phyloP scores from a whole-genome alignment of 768 basidiomycete species.

The Termitomyces sp. region DNA sequence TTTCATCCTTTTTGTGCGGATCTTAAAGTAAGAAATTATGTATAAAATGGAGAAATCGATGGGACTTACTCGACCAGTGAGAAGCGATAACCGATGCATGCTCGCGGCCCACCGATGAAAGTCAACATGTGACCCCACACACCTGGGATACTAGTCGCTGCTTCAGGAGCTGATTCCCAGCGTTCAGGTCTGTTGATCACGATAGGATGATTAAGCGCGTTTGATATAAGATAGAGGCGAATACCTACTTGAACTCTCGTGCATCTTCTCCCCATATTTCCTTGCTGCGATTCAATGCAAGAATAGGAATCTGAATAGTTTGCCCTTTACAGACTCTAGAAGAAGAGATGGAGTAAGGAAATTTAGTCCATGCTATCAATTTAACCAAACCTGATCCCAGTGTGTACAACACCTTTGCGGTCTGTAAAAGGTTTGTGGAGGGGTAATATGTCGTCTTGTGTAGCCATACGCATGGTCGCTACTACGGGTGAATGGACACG shows the following conservation, averaged over 20 bases:
- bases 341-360: background rate
- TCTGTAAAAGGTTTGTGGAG: constrained; percentile 42
- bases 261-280: constrained; percentile 63
- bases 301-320: constrained; percentile 42
- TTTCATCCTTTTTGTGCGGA: constrained; percentile 23
- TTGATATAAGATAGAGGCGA: background rate
- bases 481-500: constrained; percentile 51
- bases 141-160: constrained; percentile 43
- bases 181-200: constrained; percentile 51
- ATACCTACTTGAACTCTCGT: constrained; percentile 46
- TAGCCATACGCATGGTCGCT: constrained; percentile 34
- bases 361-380: background rate
- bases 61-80: constrained; percentile 43
- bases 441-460: constrained; percentile 48
- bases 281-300: constrained; percentile 44
- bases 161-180: constrained; percentile 46
- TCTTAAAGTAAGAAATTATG: background rate
- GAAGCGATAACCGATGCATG: constrained; percentile 66
- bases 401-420: constrained; percentile 29
- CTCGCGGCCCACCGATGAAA: constrained; percentile 59
- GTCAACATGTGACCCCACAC: constrained; percentile 55
- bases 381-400: constrained; percentile 29
- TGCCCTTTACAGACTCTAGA: constrained; percentile 38
- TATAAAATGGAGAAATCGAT: too few species aligned
- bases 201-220: constrained; percentile 8